A percentile compares a stretch with the other conserved stretches of the same genome.
These are phyloP conservation scores for Nakazawaea ambrosiae DNA, from an alignment of 805 yeast genomes.

Conservation along the genomic window DNA sequence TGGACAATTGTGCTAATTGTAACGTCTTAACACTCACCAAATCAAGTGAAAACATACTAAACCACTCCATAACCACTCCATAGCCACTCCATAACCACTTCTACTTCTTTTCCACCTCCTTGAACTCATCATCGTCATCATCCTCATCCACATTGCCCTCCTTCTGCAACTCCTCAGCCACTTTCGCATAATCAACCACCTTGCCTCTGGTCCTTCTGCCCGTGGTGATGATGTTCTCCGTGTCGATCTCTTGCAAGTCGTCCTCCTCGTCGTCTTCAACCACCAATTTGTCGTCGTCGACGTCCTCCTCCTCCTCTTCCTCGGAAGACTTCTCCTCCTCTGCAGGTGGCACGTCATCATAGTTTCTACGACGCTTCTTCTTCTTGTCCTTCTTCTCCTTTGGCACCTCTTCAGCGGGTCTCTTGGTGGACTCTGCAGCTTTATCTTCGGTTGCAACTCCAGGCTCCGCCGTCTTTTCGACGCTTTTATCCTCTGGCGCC, in stretches of 20 bases:
- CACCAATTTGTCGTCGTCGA: constrained; percentile 43
- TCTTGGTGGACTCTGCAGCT: constrained; percentile 12
- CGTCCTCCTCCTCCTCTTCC: constrained; percentile 36
- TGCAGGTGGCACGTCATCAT: constrained; percentile 51
- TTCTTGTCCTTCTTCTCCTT: constrained; percentile 31
- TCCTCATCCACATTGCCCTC: constrained; percentile 38
- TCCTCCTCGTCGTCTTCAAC: constrained; percentile 67
- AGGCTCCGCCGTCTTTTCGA: not conserved
- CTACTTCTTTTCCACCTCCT: no score
- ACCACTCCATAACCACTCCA: no score
- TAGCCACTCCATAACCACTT: no score
- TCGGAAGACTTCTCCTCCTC: constrained; percentile 33
- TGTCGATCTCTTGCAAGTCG: constrained; percentile 72
- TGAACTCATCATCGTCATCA: constrained; percentile 37
- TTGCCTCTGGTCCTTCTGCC: constrained; percentile 91
- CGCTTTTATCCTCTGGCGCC: constrained; percentile 1
- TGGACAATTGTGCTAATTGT: no score
- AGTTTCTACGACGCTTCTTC: constrained; percentile 52
- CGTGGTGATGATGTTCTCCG: constrained; percentile 72
- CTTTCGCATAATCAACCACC: constrained; percentile 77
- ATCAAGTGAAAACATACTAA: no score
- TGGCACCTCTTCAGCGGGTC: constrained; percentile 15
- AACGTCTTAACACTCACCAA: no score
- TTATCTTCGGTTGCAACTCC: not conserved
- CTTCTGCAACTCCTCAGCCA: constrained; percentile 61